Base-by-base conservation (phyloP, 2,329 filamentous ascomycete genomes). In the Claviceps paspali region DNA sequence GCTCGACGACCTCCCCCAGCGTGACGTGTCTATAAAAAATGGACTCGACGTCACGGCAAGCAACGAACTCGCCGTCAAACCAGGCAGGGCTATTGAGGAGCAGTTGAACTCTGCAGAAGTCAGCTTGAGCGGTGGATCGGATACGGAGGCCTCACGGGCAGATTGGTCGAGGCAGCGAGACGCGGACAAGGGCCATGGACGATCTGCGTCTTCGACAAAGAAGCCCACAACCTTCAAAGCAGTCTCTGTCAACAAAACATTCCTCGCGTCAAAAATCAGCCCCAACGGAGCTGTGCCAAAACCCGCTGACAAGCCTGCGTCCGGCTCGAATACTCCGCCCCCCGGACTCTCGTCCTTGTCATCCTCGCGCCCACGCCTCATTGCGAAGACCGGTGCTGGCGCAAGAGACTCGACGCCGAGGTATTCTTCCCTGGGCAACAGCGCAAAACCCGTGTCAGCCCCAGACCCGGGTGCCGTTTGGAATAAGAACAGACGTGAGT, bases 401-500 rank as follows among this genome's bases (percentile, higher is more conserved):
- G 57, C 73, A 31, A 65, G 71, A 35, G 73, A 73, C 45, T 65
- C 69, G 14, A 57, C 58, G 12, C 57, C 64, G 6, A 57, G 64
- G 38, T 57, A 62, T 28, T 52, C 60, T 6, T 55, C 53, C 6
- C 50, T 52, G 6, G 47, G 67, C 49, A 78, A 75, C 49, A 71
- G 74, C 42, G 70, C 70, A 36, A 76, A 78, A 44, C 50, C 68
- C 24, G 65, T 68, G 14, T 52, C 70, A 42, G 76, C 74, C 19
- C 80, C 82, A 11, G 82, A 87, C 55, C 68, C 73, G 22, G 82
- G 65, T 55, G 79, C 71, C 37, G 82, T 92, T 29, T 92, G 84
- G 84, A 92, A 91, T 62, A 87, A 86, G 60, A 92, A 91, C 55
- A 70, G 79, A 64, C 81, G 82, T 80, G 71, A 54, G 78, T 63